Evolutionary conservation across 1,284 basidiomycete species (phyloP), one percentile per base, ranked within the genome.

Genomic region (Ustilago vetiveriae): DNA sequence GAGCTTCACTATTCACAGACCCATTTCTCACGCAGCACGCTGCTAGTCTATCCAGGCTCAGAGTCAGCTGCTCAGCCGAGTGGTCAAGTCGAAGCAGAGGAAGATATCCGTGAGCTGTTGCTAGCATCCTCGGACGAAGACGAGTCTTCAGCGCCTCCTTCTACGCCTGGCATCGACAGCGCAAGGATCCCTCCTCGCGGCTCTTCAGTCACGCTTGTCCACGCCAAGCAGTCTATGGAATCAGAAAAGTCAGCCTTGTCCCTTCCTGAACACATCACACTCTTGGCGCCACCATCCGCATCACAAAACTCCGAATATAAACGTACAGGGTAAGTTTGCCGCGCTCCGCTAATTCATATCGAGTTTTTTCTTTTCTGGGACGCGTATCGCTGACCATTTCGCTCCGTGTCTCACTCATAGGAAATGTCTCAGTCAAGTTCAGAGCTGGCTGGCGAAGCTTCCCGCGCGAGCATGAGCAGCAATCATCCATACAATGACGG

Each of bases 1-100:
- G 57, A 52, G 17, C 39, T 68, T 19, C 65, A 68, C 49, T 68
- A 68, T 33, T 46, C 65, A 6, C 58, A 68, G 32, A 68, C 65
- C 9, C 58, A 68, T 38, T 68, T 68, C 24, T 60, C 57, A 6
- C 22, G 65, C 3, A 62, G 57, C 37, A 68, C 65, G 2, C 30
- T 68, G 26, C 65, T 68, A 0, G 58, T 68, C 27, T 62, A 68
- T 33, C 33, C 57, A 7, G 45, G 39, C 30, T 50, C 51, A 6
- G 51, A 66, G 46, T 4, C n/a, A 0, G 36, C 45, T 13, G 19
- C 30, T 2, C 45, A 29, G 21, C 35, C 8, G 11, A 6, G 33
- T 10, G 45, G 33, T 35, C 13, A 26, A 5, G 17, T 8, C 0
- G 52, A 36, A 16, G 39, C 51, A 16, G 65, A 62, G 24, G 65